Evolutionary conservation across 2,329 filamentous ascomycete species (phyloP).

Genomic region (Penicillium glabrum): DNA sequence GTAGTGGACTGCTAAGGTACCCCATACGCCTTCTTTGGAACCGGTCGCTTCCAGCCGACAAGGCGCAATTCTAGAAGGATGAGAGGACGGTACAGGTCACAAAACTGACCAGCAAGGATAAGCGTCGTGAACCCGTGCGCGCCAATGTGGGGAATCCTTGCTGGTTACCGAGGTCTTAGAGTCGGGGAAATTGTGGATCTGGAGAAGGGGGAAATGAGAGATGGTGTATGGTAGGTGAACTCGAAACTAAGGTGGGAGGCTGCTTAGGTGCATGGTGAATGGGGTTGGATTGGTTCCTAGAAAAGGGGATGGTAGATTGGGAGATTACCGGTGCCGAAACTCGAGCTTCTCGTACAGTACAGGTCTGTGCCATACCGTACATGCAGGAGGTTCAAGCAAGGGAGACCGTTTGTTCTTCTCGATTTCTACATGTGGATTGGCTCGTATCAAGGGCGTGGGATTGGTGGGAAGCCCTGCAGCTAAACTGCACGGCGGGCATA

Average conservation of each 20-base stretch:
- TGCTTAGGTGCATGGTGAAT: neutral
- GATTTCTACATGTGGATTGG: neutral
- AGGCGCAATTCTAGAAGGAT: neutral
- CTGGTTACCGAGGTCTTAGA: conserved; percentile 1
- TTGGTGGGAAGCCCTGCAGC: neutral
- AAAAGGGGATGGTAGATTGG: neutral
- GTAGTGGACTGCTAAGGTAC: neutral
- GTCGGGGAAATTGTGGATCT: conserved; percentile 8
- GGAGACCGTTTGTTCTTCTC: neutral
- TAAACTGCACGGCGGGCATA: neutral
- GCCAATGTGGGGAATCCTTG: conserved; percentile 4
- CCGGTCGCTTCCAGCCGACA: neutral
- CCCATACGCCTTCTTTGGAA: neutral
- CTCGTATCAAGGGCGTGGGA: neutral
- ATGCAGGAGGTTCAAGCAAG: neutral
- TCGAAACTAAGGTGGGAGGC: neutral
- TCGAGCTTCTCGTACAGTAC: neutral
- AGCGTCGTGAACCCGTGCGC: conserved; percentile 2
- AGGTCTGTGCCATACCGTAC: neutral
- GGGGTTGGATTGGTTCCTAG: conserved; percentile 1
- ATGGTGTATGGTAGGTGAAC: neutral
- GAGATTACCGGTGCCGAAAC: neutral
- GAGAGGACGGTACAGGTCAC: neutral
- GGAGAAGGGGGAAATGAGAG: neutral
- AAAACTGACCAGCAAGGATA: neutral